Conservation (phyloP, 2,329 filamentous ascomycete species). For the Fusarium tuaranense region DNA sequence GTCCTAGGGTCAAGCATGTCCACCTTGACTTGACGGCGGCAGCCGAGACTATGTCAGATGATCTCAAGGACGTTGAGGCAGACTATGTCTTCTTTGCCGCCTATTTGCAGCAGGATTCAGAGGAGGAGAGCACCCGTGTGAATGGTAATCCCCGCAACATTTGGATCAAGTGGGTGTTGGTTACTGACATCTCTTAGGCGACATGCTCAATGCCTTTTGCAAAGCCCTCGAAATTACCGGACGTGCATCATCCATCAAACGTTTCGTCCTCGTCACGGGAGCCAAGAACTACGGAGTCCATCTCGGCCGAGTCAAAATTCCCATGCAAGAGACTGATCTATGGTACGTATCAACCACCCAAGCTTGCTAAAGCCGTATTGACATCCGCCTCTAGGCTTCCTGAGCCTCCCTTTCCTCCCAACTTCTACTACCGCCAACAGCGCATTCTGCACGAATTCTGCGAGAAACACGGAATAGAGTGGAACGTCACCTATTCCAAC, state of each 20-base stretch:
- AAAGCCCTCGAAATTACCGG: constrained; percentile 3
- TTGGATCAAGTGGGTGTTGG: rapidly evolving
- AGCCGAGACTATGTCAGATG: constrained; percentile 4
- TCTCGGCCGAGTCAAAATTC: constrained; percentile 14
- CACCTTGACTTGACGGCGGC: constrained; percentile 12
- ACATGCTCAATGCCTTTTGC: constrained; percentile 11
- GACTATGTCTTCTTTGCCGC: constrained; percentile 20
- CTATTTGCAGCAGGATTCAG: constrained; percentile 4
- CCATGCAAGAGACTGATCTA: constrained; percentile 11
- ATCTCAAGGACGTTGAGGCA: not conserved
- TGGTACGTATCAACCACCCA: not conserved
- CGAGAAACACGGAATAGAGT: not conserved
- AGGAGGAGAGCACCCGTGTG: constrained; percentile 4
- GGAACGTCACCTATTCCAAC: constrained; percentile 17
- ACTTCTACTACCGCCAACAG: constrained; percentile 18
- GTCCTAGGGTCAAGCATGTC: constrained; percentile 8
- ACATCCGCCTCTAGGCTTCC: not conserved
- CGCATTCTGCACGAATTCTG: not conserved
- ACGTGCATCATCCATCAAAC: not conserved
- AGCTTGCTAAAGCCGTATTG: not conserved
- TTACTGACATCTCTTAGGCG: not conserved
- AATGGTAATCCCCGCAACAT: not conserved
- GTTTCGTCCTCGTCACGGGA: not conserved
- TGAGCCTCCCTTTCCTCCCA: constrained; percentile 12
- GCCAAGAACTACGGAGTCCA: constrained; percentile 18